phyloP scores from a whole-genome alignment of 176 grass and related monocot species.

The Saccharum spontaneum region DNA sequence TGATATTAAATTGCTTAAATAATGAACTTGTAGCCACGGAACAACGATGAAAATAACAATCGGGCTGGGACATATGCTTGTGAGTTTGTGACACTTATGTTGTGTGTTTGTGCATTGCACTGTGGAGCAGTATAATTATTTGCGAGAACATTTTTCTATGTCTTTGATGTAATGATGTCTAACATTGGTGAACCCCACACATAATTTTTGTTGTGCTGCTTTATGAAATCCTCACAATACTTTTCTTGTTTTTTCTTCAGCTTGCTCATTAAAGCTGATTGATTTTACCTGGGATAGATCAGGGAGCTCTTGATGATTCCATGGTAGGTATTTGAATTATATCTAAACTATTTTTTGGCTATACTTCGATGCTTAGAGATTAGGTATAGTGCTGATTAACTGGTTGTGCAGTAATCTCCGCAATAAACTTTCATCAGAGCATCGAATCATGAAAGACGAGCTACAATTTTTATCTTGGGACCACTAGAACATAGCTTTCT shows the following conservation, averaged over 20 bases:
- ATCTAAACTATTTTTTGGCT: conserved; percentile 5
- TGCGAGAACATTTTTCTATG: background rate
- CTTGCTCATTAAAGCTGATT: conserved; percentile 85
- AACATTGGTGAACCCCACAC: background rate
- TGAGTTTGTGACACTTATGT: background rate
- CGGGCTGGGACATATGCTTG: too few species aligned
- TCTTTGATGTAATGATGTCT: background rate
- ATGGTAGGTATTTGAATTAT: too few species aligned
- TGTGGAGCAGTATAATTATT: background rate
- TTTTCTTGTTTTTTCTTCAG: conserved; percentile 45
- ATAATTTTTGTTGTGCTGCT: background rate
- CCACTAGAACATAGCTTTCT: background rate
- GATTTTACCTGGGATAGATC: conserved; percentile 94
- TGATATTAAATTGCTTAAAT: too few species aligned
- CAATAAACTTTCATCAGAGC: background rate
- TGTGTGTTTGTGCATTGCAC: background rate
- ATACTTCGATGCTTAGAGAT: conserved; percentile 12
- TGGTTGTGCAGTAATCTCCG: background rate
- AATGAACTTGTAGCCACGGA: too few species aligned
- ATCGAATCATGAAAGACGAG: background rate
- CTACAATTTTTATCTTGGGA: background rate
- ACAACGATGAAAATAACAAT: too few species aligned
- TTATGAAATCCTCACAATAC: conserved; percentile 4
- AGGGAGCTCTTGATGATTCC: conserved; percentile 68
- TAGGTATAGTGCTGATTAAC: background rate